These are phyloP conservation scores for Ottelia alismoides DNA, from an alignment of 106 monocot genomes.

Conservation along the genomic window DNA sequence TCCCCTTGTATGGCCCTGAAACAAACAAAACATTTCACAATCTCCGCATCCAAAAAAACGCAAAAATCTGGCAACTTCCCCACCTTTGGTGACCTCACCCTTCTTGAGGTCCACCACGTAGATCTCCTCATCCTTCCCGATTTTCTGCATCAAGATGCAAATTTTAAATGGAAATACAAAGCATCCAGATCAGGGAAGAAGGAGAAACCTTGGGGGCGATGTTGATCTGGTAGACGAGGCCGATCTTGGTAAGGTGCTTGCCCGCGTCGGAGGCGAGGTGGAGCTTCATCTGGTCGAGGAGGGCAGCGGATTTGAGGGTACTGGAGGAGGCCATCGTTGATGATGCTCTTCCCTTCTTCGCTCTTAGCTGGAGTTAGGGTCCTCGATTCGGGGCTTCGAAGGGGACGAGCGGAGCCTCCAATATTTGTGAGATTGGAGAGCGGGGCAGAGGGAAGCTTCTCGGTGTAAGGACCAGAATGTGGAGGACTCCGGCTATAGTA, in stretches of 20 bases:
- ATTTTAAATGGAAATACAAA: background rate
- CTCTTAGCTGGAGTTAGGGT: too few relatives aligned
- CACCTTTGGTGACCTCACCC: slow-evolving; percentile 82
- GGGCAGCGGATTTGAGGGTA: slow-evolving; percentile 67
- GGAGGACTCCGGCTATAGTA: too few relatives aligned
- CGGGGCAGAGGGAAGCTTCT: too few relatives aligned
- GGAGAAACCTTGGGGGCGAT: slow-evolving; percentile 47
- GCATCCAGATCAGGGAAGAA: background rate
- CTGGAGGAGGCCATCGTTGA: too few relatives aligned
- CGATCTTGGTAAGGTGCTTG: slow-evolving; percentile 50
- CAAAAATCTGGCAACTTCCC: too few relatives aligned
- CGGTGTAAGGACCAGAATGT: too few relatives aligned
- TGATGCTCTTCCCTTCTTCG: too few relatives aligned
- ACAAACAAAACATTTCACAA: too few relatives aligned
- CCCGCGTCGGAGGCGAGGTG: slow-evolving; percentile 75
- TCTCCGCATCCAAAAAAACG: too few relatives aligned
- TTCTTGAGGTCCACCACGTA: slow-evolving; percentile 92
- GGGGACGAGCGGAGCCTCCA: too few relatives aligned
- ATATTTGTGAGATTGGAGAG: too few relatives aligned
- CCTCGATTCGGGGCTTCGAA: too few relatives aligned
- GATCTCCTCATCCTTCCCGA: slow-evolving; percentile 88
- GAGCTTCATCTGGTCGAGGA: slow-evolving; percentile 76
- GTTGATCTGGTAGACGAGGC: slow-evolving; percentile 86
- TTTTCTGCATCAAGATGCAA: slow-evolving; percentile 38
- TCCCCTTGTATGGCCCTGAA: slow-evolving; percentile 73